A percentile compares a stretch with the other conserved stretches of the same genome.
Conservation (phyloP, 352 stramenopile genomes). For the Phytophthora tentaculata region DNA sequence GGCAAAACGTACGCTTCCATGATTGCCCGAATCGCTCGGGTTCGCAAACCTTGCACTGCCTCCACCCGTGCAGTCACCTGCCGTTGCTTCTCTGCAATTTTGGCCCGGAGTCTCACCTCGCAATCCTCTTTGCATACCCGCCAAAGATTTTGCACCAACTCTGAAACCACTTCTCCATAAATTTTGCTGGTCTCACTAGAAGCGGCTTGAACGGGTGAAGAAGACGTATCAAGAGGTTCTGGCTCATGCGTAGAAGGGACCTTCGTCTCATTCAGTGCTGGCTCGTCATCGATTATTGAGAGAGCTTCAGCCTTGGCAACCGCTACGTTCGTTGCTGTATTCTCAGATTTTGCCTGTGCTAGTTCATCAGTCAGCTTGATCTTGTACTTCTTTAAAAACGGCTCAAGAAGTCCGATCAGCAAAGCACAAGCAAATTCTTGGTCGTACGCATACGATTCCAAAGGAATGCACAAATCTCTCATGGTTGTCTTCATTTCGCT, state of each 20-base stretch:
- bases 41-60: slow-evolving; percentile 63
- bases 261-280: slow-evolving; percentile 28
- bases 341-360: slow-evolving; percentile 1
- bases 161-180: slow-evolving; percentile 77
- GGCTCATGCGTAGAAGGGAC: slow-evolving; percentile 8
- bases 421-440: slow-evolving; percentile 79
- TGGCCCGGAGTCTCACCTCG: slow-evolving; percentile 59
- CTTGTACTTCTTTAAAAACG: slow-evolving; percentile 67
- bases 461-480: slow-evolving; percentile 79
- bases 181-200: slow-evolving; percentile 36
- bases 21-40: slow-evolving; percentile 59
- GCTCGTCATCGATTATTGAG: slow-evolving; percentile 15
- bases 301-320: slow-evolving; percentile 15
- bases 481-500: slow-evolving; percentile 90
- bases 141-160: slow-evolving; percentile 78
- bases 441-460: slow-evolving; percentile 86
- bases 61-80: slow-evolving; percentile 73
- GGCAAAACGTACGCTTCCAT: slow-evolving; percentile 61
- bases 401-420: slow-evolving; percentile 76
- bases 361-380: slow-evolving; percentile 48
- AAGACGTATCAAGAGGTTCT: slow-evolving; percentile 16
- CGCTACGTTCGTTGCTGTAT: slow-evolving; percentile 1
- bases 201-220: slow-evolving; percentile 8
- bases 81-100: slow-evolving; percentile 83
- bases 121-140: slow-evolving; percentile 57